Base-by-base conservation (phyloP, 768 basidiomycete genomes). In the Leccinum barrowsii region DNA sequence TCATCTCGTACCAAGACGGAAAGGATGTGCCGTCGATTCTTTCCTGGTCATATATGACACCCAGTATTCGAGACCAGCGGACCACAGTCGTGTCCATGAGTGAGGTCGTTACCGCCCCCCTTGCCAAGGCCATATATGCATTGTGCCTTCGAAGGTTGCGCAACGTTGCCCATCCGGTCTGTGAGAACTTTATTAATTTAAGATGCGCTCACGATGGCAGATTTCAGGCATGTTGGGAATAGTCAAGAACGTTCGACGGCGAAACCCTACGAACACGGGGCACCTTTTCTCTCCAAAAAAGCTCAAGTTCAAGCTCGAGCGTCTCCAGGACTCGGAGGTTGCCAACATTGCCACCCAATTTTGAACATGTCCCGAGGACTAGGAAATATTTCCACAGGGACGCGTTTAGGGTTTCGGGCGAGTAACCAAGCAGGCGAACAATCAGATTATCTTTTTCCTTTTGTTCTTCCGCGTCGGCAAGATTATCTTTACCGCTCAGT, bases 21-120 rank as follows among this genome's bases (percentile, higher is more conserved):
- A 77, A 42, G 80, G 78, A 5, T 86, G 86, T 13, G 87, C 88
- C 4, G 83, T 89, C 7, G 84, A 89, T 63, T 54, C 79, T 28
- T 26, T 26, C 24, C 24, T 89, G 42, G 84, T 84, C 60, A 85
- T 89, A 12, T 86, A 88, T 59, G 85, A 84, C 0, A 76, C 82
- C 1, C 60, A 73, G 34, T 34, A 5, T 34, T 34, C 12, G 32
- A 34, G 32, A 34, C 32, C 32, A 34, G 32, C 32, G 5, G 12
- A 7, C 12, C 11, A 12, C 1, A 34, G 32, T 34, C 32, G 1
- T 34, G 32, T 34, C 32, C 32, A 34, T 11, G 32, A 34, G 32
- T 1, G 32, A 12, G 32, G 32, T 34, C 32, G 32, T 11, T 30
- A 30, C 30, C 10, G 30, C 3, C 30, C 30, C 28, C 30, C 10